Evolutionary conservation across 2,329 filamentous ascomycete species (phyloP).

Genomic region (Nannizzia gypsea): DNA sequence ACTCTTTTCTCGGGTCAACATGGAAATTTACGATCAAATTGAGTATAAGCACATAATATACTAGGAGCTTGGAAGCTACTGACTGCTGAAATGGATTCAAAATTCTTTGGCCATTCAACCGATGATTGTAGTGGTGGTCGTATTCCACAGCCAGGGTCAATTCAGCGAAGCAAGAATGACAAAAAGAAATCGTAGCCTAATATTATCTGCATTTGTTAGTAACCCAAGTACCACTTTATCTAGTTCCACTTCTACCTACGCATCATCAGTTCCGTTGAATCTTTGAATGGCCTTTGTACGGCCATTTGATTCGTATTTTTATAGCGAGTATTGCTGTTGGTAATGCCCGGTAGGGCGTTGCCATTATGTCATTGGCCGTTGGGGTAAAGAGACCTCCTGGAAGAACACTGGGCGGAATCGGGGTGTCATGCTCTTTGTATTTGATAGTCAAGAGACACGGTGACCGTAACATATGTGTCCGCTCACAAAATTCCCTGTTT

Average conservation of each 20-base stretch:
- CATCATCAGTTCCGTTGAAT: neutral
- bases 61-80: no score
- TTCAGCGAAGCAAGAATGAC: no score
- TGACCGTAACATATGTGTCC: neutral
- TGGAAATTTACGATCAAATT: neutral
- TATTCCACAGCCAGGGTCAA: no score
- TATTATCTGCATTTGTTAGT: neutral
- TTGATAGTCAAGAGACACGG: neutral
- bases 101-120: no score
- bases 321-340: neutral
- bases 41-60: neutral
- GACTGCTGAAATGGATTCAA: no score
- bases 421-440: neutral
- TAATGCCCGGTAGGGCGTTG: neutral
- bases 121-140: no score
- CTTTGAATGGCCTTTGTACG: neutral
- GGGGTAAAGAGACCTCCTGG: neutral
- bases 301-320: neutral
- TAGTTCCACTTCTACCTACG: neutral
- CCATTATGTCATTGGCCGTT: neutral
- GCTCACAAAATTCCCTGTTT: constrained; percentile 18
- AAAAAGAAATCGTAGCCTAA: neutral
- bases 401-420: neutral
- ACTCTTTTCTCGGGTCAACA: neutral
- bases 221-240: neutral